Evolutionary conservation across 75 land plant genomes (phyloP).

Genomic region (Ceratopteris richardii): DNA sequence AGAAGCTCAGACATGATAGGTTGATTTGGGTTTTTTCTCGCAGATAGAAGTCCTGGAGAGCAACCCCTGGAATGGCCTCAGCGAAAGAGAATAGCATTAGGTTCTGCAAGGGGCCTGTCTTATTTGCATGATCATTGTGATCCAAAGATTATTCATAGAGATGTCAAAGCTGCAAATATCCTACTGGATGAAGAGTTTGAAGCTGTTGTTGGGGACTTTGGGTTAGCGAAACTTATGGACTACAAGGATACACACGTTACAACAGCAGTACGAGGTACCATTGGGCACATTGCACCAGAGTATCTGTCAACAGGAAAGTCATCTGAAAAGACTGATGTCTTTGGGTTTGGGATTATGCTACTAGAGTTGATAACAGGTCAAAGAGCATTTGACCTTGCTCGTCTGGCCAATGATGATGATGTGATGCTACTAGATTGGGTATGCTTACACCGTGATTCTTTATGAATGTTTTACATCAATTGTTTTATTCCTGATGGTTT

Average conservation of each 20-base stretch:
- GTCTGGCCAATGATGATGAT: conserved; percentile 90
- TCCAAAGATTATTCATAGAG: conserved; percentile 81
- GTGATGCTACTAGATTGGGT: conserved; percentile 94
- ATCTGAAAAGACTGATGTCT: conserved; percentile 84
- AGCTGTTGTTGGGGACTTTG: conserved; percentile 91
- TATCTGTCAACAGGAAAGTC: conserved; percentile 83
- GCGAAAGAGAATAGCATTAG: conserved; percentile 60
- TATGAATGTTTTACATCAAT: no score
- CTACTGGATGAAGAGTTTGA: conserved; percentile 78
- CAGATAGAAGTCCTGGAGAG: conserved; percentile 50
- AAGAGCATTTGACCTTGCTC: conserved; percentile 86
- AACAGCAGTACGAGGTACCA: conserved; percentile 81
- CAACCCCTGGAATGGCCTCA: conserved; percentile 70
- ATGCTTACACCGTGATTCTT: conserved; percentile 2
- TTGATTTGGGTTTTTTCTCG: conserved; percentile 2
- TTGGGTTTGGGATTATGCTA: conserved; percentile 87
- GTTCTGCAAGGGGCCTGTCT: conserved; percentile 79
- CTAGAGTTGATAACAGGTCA: conserved; percentile 87
- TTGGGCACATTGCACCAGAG: conserved; percentile 83
- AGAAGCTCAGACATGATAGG: background rate
- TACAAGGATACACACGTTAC: conserved; percentile 85
- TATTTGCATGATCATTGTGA: conserved; percentile 91
- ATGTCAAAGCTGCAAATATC: conserved; percentile 87
- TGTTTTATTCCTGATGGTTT: background rate
- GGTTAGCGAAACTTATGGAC: conserved; percentile 85